phyloP scores from a whole-genome alignment of 306 rosid genomes.

The Trichosanthes truncata region DNA sequence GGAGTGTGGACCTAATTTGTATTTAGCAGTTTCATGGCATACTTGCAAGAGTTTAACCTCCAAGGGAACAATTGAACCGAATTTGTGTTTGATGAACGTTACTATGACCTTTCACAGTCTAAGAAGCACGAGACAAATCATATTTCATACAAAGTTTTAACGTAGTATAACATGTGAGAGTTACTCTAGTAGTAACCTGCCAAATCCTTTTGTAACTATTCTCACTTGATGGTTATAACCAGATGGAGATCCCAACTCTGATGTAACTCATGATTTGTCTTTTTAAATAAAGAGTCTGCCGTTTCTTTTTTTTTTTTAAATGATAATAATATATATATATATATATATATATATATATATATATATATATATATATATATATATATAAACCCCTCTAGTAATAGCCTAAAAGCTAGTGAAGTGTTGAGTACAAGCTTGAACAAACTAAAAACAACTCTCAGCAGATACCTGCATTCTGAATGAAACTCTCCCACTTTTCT shows the following conservation, averaged over 20 bases:
- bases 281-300: neutral
- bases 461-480: conserved; percentile 80
- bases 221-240: neutral
- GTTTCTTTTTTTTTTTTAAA: neutral
- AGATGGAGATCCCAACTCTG: neutral
- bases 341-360: too few relatives aligned
- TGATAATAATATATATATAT: neutral
- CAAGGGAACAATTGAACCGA: neutral
- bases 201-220: neutral
- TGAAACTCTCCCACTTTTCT: conserved; percentile 91
- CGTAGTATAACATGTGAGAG: neutral
- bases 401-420: neutral
- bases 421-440: neutral
- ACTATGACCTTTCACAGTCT: neutral
- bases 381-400: neutral
- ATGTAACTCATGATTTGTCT: neutral
- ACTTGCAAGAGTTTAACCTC: neutral
- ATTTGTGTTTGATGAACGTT: neutral
- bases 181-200: neutral
- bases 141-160: neutral
- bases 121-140: neutral
- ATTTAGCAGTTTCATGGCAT: neutral
- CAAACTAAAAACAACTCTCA: neutral
- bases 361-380: too few relatives aligned
- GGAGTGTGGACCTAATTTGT: neutral